phyloP scores from a whole-genome alignment of 495 filamentous ascomycete genomes.

The Aspergillus heteromorphus region DNA sequence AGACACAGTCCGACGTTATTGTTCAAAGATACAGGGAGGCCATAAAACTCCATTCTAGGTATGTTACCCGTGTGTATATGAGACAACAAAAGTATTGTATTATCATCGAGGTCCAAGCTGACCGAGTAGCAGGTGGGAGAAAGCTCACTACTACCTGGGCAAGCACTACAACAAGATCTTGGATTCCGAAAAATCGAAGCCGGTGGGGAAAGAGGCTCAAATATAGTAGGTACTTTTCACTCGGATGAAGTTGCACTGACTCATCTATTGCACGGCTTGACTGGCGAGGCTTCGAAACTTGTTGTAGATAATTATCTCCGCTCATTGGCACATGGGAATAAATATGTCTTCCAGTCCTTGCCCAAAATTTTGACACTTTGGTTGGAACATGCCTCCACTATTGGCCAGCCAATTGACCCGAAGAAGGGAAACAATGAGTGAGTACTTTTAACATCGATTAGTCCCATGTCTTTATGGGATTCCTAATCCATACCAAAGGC shows the following conservation, averaged over 20 bases:
- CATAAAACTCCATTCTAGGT: constrained; percentile 42
- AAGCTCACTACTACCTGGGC: constrained; percentile 93
- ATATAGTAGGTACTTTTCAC: constrained; percentile 42
- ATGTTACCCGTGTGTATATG: background rate
- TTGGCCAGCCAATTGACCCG: constrained; percentile 60
- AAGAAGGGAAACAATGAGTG: constrained; percentile 57
- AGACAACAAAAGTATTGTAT: too few species aligned
- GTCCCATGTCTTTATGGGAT: background rate
- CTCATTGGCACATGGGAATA: constrained; percentile 79
- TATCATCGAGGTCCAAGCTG: background rate
- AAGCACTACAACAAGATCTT: constrained; percentile 96
- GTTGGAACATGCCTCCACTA: constrained; percentile 79
- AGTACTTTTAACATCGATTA: constrained; percentile 12
- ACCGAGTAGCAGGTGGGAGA: constrained; percentile 66
- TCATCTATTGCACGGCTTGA: constrained; percentile 32
- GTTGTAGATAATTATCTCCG: constrained; percentile 91
- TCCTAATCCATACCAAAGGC: background rate
- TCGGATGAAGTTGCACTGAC: background rate
- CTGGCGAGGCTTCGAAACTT: constrained; percentile 78
- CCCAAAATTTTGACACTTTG: constrained; percentile 88
- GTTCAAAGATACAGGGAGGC: constrained; percentile 75
- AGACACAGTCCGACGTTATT: constrained; percentile 74
- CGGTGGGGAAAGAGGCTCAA: constrained; percentile 56
- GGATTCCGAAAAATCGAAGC: constrained; percentile 77
- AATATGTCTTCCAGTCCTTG: constrained; percentile 91